Evolutionary conservation across 2,329 filamentous ascomycete genomes (phyloP).

Genomic region (Neopestalotiopsis sp.): DNA sequence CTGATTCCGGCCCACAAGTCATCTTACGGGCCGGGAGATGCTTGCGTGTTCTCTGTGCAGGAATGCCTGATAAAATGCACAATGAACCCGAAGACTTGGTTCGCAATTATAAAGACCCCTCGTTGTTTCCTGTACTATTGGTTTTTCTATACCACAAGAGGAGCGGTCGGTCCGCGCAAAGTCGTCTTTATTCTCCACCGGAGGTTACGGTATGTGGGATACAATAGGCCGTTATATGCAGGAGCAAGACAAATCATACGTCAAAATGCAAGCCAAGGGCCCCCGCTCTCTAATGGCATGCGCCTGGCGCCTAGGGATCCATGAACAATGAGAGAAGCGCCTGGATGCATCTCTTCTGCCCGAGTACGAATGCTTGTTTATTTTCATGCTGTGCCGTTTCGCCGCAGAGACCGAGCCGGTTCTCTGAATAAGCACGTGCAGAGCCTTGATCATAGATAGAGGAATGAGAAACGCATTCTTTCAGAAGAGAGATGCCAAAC

Average conservation of each 20-base stretch:
- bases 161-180: neutral
- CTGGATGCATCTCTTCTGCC: neutral
- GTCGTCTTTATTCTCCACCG: neutral
- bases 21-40: neutral
- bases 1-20: constrained; percentile 4
- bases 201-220: neutral
- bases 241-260: neutral
- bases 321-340: neutral
- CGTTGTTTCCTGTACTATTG: neutral
- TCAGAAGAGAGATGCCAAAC: too few species aligned
- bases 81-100: neutral
- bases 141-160: neutral
- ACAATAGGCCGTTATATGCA: neutral
- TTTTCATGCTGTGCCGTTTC: neutral
- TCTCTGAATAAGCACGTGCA: neutral
- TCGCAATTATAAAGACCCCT: neutral
- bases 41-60: neutral
- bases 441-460: neutral
- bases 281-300: neutral
- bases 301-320: neutral
- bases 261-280: neutral
- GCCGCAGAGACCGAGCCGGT: neutral
- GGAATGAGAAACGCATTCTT: too few species aligned
- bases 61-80: neutral
- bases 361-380: neutral